Base-by-base conservation (phyloP, 2,329 filamentous ascomycete species). In the Pseudocercospora fuligena region DNA sequence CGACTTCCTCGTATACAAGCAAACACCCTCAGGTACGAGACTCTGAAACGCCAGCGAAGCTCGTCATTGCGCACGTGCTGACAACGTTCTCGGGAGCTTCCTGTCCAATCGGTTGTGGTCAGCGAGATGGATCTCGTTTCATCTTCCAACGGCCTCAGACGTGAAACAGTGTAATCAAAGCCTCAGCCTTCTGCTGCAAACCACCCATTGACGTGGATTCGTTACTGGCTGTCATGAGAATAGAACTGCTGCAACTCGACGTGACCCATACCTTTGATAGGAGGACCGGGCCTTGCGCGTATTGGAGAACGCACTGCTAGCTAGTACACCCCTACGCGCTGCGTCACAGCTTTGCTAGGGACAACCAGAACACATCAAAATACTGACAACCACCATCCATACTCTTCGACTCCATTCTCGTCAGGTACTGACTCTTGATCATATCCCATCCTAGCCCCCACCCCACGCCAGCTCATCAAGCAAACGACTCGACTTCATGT, bases 401-500 rank as follows among this genome's bases (percentile, higher is more conserved):
- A 49, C 27, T 29, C 51, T 43, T 14, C 56, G 8, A 25, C 31
- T 14, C 33, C 40, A 27, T 14, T 27, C 19, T 23, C 27, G 21
- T 23, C 56, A 58, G 7, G n/a, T 21, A 36, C 56, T 36, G 56
- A 36, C 56, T 58, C 29, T 36, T 25, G 19, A 58, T 33, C 53
- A 19, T 5, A 31, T 23, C 21, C 7, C 56, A 58, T 19, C 56
- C 33, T 21, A 56, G 51, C 31, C 27, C 29, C 27, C 23, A 25
- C 25, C 53, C n/a, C 53, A 19, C 27, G 25, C 53, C 53, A 31
- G 53, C 53, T 23, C 56, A 58, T 58, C 56, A 19, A 43, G 23
- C 56, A 58, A 23, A 16, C 31, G 56, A 58, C 31, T 58, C 56
- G 56, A 58, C 33, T 58, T 58, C 56, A 43, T 60, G 58, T 60